Conservation (phyloP, 805 yeast species). For the Debaryomyces tyrocola region DNA sequence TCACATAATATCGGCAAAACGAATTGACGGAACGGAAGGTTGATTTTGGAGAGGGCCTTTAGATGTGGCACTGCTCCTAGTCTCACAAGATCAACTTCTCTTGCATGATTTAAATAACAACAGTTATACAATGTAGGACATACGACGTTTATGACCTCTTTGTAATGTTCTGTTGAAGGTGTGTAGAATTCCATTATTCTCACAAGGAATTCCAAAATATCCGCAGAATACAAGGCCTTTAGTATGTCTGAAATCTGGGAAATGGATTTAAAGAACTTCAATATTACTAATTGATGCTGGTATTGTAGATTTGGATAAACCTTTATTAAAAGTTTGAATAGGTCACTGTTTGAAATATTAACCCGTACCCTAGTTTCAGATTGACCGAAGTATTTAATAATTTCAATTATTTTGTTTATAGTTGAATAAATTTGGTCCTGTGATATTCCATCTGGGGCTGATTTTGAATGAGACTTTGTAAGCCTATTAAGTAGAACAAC, state of each 20-base stretch:
- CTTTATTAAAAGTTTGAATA: constrained; percentile 43
- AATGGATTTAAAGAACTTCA: constrained; percentile 47
- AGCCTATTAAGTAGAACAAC: constrained; percentile 38
- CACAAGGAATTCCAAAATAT: constrained; percentile 46
- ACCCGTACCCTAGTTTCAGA: constrained; percentile 46
- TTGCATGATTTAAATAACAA: constrained; percentile 46
- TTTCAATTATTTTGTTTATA: constrained; percentile 34
- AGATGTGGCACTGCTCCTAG: constrained; percentile 49
- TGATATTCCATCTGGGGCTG: constrained; percentile 1
- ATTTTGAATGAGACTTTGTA: constrained; percentile 12
- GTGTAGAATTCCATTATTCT: constrained; percentile 24
- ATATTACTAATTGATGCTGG: constrained; percentile 35
- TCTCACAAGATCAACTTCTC: constrained; percentile 47
- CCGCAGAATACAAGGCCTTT: constrained; percentile 34
- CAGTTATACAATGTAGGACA: constrained; percentile 53
- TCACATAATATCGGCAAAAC: constrained; percentile 54
- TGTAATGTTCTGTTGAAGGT: constrained; percentile 29
- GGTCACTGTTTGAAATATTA: constrained; percentile 36
- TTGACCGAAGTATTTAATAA: constrained; percentile 44
- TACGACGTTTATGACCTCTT: constrained; percentile 42
- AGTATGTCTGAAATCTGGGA: constrained; percentile 36
- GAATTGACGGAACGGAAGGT: constrained; percentile 50
- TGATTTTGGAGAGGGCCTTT: constrained; percentile 36
- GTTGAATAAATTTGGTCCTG: constrained; percentile 4
- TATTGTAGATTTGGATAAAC: constrained; percentile 31